Evolutionary conservation across 768 basidiomycete genomes (phyloP), one percentile per base, ranked within the genome.

Genomic region (Asterophora lycoperdoides): DNA sequence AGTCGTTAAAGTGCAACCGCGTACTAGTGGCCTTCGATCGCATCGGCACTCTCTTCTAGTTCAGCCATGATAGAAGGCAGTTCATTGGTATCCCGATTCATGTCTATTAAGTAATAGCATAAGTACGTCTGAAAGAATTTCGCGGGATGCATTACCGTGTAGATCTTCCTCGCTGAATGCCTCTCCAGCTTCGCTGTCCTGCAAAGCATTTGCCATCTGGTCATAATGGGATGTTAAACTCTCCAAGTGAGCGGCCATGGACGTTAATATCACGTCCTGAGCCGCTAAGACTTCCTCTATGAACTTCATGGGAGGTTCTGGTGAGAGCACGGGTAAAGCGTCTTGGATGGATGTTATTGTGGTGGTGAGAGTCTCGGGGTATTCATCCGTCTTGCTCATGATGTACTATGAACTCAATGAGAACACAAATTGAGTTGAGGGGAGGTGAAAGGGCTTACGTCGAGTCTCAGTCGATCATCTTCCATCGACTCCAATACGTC

Each of bases 31-130:
- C 62, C 64, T 39, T 82, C 72, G 46, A 90, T 80, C 5, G 70
- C 62, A n/a, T 57, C 56, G 9, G 77, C 70, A 50, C 74, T 72
- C 32, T 78, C 78, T 55, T 90, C 83, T 34, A 92, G 62, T 54
- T 92, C 90, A 2, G 69, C 61, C 68, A 93, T 80, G 44, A 93
- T 89, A 4, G 75, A 69, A 3, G 85, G 84, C 5, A 93, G 70
- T 59, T 90, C 89, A 8, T 85, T 78, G 1, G 86, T 87, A 60
- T 93, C 89, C 34, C 87, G 75, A 55, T 84, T 80, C 83, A 93
- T 90, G 23, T 81, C 90, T 89, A 44, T 33, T 44, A 41, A 37
- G 40, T 18, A 39, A 15, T n/a, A 34, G 36, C 34, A 9, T 11
- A 23, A 32, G 38, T 8, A 38, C 1, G 15, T 37, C 26, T 1